These are phyloP conservation scores for Cladosporium oxysporum DNA, from an alignment of 2,329 filamentous ascomycete species.

Conservation along the genomic window DNA sequence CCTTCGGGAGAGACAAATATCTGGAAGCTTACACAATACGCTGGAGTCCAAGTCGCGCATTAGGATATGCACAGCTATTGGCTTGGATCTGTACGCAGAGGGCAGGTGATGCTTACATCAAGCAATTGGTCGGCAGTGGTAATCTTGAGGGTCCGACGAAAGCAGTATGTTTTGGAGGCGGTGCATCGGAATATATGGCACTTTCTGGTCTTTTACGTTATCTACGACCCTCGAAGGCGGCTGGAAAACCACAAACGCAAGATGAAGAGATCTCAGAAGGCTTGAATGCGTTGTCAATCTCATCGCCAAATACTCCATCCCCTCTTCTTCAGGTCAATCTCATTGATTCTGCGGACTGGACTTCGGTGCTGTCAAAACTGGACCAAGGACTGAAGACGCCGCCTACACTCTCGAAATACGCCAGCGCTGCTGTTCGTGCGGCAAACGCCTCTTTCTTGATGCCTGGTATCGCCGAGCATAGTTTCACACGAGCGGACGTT, in stretches of 20 bases:
- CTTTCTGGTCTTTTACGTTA: slow-evolving; percentile 54
- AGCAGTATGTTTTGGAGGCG: slow-evolving; percentile 63
- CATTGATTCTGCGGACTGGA: slow-evolving; percentile 65
- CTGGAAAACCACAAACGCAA: slow-evolving; percentile 21
- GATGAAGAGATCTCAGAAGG: slow-evolving; percentile 61
- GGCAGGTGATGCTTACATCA: slow-evolving; percentile 8
- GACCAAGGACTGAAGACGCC: slow-evolving; percentile 56
- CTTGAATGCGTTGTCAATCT: slow-evolving; percentile 2
- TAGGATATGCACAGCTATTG: slow-evolving; percentile 74
- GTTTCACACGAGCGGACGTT: slow-evolving; percentile 55
- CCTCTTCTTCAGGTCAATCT: slow-evolving; percentile 4
- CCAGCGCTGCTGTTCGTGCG: slow-evolving; percentile 47
- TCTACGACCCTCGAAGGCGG: slow-evolving; percentile 15
- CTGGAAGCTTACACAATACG: slow-evolving; percentile 82
- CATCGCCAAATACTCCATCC: neutral
- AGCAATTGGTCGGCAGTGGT: neutral
- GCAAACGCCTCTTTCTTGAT: slow-evolving; percentile 43
- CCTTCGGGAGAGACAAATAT: slow-evolving; percentile 71
- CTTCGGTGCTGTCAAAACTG: slow-evolving; percentile 60
- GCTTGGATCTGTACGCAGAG: slow-evolving; percentile 36
- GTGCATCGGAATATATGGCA: slow-evolving; percentile 67
- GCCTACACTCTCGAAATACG: slow-evolving; percentile 49
- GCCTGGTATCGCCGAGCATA: slow-evolving; percentile 36
- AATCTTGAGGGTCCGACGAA: slow-evolving; percentile 29
- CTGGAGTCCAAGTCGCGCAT: slow-evolving; percentile 84